Evolutionary conservation across 805 yeast genomes (phyloP), one percentile per base, ranked within the genome.

Genomic region (Peterozyma xylosa): DNA sequence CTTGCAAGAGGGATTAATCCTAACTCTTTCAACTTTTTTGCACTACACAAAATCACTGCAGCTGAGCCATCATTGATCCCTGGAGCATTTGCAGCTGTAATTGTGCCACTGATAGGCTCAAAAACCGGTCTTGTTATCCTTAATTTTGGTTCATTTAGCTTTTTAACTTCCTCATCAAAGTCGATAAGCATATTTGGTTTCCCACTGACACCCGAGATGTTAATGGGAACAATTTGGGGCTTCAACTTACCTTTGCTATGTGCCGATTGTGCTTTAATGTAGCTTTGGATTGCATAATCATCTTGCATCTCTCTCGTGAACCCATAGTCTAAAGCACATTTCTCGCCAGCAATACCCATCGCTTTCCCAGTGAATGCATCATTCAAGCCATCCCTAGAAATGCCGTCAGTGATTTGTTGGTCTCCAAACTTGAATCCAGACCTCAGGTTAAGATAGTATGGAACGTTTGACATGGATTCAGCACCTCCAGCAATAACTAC

Each of bases 61-160:
- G 98, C 96, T 62, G 87, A 98, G 67, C 99, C 99, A 66, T 91
- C 99, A 65, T 90, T 93, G 58, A 91, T 74, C 59, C 93, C 88
- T 30, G 97, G 88, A 29, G 98, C 95, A 64, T 93, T 93, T 55
- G 96, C 93, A 29, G 96, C 97, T 35, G 99, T 91, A 48, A 91
- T 90, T 35, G 96, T 86, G 62, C 98, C 99, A 53, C 82, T 80
- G 59, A 88, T 96, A 67, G 77, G 80, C 69, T 86, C 86, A 81
- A 93, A 93, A 35, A 87, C 98, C 42, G 99, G 80, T 72, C 97
- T 85, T 30, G 97, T 96, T 46, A 82, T 42, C 60, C 74, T 78
- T 53, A 91, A 70, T 63, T 77, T 88, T 35, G 72, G 72, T 65
- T 86, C 88, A 68, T 91, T 78, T 53, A 89, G 74, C 60, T 86